Evolutionary conservation across 2,329 filamentous ascomycete species (phyloP).

Genomic region (Xylariales sp.): DNA sequence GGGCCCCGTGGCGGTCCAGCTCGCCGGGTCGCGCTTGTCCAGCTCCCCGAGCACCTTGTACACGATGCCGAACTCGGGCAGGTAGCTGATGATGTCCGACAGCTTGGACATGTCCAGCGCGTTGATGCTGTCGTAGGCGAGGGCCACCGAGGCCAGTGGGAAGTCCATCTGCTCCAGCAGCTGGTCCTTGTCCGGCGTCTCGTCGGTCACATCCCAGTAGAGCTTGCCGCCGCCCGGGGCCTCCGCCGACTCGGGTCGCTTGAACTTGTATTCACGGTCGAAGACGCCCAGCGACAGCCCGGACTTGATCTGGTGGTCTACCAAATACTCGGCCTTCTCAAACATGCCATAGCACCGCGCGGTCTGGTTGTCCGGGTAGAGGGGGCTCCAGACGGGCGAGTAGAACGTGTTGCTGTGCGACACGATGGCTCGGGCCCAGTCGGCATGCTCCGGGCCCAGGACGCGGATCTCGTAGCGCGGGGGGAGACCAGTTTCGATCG

Average conservation of each 20-base stretch:
- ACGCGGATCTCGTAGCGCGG: slow-evolving; percentile 20
- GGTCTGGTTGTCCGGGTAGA: slow-evolving; percentile 13
- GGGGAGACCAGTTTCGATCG: slow-evolving; percentile 5
- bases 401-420: slow-evolving; percentile 19
- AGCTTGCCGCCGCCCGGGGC: slow-evolving; percentile 19
- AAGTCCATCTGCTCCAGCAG: slow-evolving; percentile 26
- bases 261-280: slow-evolving; percentile 14
- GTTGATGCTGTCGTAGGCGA: slow-evolving; percentile 20
- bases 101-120: slow-evolving; percentile 10
- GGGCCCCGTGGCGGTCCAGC: slow-evolving; percentile 17
- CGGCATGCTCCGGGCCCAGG: slow-evolving; percentile 15
- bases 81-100: slow-evolving; percentile 3
- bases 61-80: slow-evolving; percentile 7
- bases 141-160: slow-evolving; percentile 22
- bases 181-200: slow-evolving; percentile 7
- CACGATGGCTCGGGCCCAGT: slow-evolving; percentile 19
- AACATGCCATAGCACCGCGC: slow-evolving; percentile 11
- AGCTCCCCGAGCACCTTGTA: slow-evolving; percentile 3
- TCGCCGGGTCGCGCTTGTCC: slow-evolving; percentile 18
- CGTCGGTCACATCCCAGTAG: slow-evolving; percentile 19
- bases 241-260: slow-evolving; percentile 16
- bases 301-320: slow-evolving; percentile 15
- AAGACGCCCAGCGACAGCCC: slow-evolving; percentile 12
- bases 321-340: slow-evolving; percentile 9
- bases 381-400: slow-evolving; percentile 14